Conservation (phyloP, 2,329 filamentous ascomycete species). For the Aureobasidium lini region DNA sequence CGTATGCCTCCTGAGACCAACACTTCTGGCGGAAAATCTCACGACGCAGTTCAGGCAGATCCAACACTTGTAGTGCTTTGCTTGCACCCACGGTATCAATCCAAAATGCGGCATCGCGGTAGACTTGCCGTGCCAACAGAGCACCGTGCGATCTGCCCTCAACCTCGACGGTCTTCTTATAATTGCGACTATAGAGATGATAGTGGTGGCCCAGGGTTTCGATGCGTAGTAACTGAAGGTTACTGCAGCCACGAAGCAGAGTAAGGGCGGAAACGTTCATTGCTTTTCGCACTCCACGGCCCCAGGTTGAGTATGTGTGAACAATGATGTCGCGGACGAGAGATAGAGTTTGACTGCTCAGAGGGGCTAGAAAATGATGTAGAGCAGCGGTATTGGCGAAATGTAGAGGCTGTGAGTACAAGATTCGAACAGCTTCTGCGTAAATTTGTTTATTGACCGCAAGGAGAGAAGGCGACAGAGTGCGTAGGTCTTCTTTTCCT, state of each 20-base stretch:
- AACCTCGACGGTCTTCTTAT: background rate
- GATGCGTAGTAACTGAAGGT: background rate
- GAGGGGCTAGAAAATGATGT: background rate
- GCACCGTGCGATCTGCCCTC: background rate
- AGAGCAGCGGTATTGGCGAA: background rate
- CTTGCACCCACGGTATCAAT: background rate
- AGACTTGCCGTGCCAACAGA: background rate
- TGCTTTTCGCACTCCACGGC: background rate
- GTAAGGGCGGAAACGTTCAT: constrained; percentile 6
- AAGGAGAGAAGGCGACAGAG: background rate
- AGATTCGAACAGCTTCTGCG: background rate
- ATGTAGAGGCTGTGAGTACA: constrained; percentile 6
- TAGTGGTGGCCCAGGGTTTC: background rate
- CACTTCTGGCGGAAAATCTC: background rate
- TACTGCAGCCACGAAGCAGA: background rate
- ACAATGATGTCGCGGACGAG: background rate
- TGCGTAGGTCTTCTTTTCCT: background rate
- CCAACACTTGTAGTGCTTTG: background rate
- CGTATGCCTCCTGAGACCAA: background rate
- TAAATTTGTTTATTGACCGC: constrained; percentile 4
- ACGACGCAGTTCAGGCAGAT: background rate
- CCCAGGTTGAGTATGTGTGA: background rate
- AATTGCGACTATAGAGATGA: too few species aligned
- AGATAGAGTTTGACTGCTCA: background rate
- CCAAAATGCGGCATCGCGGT: background rate